These are phyloP conservation scores for Claviceps humidiphila DNA, from an alignment of 2,329 filamentous ascomycete genomes.

Conservation along the genomic window DNA sequence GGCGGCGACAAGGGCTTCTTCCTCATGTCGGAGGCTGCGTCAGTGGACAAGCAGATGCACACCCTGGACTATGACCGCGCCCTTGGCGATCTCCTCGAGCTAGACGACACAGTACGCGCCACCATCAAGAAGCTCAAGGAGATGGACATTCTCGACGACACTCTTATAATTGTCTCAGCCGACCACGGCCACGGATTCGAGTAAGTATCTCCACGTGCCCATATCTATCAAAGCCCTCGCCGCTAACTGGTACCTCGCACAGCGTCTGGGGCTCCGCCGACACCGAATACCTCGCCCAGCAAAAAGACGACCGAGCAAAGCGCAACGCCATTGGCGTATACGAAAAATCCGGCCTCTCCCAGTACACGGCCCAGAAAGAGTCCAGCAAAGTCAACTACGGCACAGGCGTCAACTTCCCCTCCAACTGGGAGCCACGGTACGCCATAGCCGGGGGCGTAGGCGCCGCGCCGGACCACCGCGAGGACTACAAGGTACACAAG, in stretches of 20 bases:
- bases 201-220: constrained; percentile 13
- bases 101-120: constrained; percentile 70
- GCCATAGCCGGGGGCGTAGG: constrained; percentile 61
- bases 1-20: constrained; percentile 65
- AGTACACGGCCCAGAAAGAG: constrained; percentile 48
- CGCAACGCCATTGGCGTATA: constrained; percentile 64
- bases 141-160: constrained; percentile 57
- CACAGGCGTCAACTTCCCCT: constrained; percentile 63
- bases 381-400: constrained; percentile 50
- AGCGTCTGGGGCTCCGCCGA: constrained; percentile 68
- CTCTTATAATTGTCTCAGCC: constrained; percentile 68
- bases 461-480: constrained; percentile 61
- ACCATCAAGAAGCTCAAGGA: constrained; percentile 57
- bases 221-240: not conserved
- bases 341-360: constrained; percentile 57
- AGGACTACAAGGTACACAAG: constrained; percentile 62
- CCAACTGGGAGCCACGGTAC: constrained; percentile 76
- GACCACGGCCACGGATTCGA: constrained; percentile 86
- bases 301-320: constrained; percentile 56
- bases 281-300: constrained; percentile 58
- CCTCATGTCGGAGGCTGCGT: constrained; percentile 77
- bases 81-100: constrained; percentile 70
- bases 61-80: constrained; percentile 72
- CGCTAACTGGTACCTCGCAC: constrained; percentile 1
- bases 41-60: constrained; percentile 87